Base-by-base conservation (phyloP, 768 basidiomycete genomes). In the Suillus hirtellus region DNA sequence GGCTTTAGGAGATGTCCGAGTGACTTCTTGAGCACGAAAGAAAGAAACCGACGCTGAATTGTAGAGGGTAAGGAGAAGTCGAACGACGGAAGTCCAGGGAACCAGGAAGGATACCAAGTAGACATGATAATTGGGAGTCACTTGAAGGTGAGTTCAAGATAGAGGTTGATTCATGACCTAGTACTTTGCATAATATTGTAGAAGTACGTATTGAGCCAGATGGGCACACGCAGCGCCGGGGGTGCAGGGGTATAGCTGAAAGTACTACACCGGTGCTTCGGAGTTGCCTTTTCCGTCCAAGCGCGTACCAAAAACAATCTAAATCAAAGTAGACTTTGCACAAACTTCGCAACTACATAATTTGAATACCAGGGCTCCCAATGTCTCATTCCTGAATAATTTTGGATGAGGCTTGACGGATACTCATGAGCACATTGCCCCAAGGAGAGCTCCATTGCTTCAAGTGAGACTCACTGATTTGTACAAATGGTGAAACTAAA, bases 41-140 rank as follows among this genome's bases (percentile, higher is more conserved):
- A 95, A 42, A 98, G 81, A 78, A 98, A 95, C 63, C 93, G 86
- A 60, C 88, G 82, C 79, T 97, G 95, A 53, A 98, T 89, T 61
- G 80, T 78, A 10, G 90, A 82, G 17, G 91, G 88, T 27, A 93
- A 76, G 60, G 81, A 72, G 69, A 90, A 82, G 72, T 88, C 87
- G 71, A 93, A 79, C 50, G 81, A 80, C 19, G 90, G 89, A 44
- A 92, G 76, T 24, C 76, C 67, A 4, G 81, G 73, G 42, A 81
- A 72, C 73, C 82, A 82, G 27, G 90, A 89, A 24, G 82, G 78
- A 69, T 80, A 86, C 87, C 87, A 88, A 56, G 81, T 77, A 65
- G 78, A 74, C 83, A 83, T 84, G 67, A 50, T 58, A 27, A 24
- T 56, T 31, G 21, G 7, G 15, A 15, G 55, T 56, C 17, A 35